Conservation (phyloP, 2,329 filamentous ascomycete genomes). For the Aspergillus cejpii region DNA sequence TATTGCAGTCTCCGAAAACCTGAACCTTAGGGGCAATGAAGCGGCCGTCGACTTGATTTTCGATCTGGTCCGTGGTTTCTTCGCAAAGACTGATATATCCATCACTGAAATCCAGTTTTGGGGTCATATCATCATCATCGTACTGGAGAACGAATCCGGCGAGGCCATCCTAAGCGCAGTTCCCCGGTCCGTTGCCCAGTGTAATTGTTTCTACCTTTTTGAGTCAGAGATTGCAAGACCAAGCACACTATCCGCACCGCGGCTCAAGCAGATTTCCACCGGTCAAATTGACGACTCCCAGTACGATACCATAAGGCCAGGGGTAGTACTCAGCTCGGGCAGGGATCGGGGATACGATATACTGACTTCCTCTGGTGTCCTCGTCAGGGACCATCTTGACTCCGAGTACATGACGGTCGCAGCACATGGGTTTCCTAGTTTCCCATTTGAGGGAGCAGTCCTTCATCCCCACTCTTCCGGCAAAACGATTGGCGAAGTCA, state of each 20-base stretch:
- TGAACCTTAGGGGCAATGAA: slow-evolving; percentile 6
- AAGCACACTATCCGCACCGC: background rate
- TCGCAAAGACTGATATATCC: slow-evolving; percentile 2
- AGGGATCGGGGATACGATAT: background rate
- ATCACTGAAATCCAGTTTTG: slow-evolving; percentile 16
- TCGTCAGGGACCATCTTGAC: slow-evolving; percentile 2
- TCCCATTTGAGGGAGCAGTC: slow-evolving; percentile 1
- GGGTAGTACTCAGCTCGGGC: slow-evolving; percentile 8
- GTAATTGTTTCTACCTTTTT: slow-evolving; percentile 12
- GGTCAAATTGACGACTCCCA: slow-evolving; percentile 3
- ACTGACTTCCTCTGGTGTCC: slow-evolving; percentile 7
- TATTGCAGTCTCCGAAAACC: background rate
- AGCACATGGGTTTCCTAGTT: slow-evolving; percentile 1
- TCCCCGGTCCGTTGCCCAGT: slow-evolving; percentile 6
- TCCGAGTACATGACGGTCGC: slow-evolving; percentile 4
- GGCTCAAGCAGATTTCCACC: background rate
- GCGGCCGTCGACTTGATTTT: slow-evolving; percentile 5
- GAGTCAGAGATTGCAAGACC: slow-evolving; percentile 8
- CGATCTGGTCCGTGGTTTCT: slow-evolving; percentile 9
- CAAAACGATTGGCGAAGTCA: background rate
- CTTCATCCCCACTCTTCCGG: slow-evolving; percentile 4
- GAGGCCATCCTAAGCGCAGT: slow-evolving; percentile 2
- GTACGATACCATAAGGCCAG: slow-evolving; percentile 10
- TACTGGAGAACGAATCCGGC: slow-evolving; percentile 8
- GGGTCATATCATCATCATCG: slow-evolving; percentile 10